Conservation (phyloP, 257 asterid species). For the Osmanthus fragrans region DNA sequence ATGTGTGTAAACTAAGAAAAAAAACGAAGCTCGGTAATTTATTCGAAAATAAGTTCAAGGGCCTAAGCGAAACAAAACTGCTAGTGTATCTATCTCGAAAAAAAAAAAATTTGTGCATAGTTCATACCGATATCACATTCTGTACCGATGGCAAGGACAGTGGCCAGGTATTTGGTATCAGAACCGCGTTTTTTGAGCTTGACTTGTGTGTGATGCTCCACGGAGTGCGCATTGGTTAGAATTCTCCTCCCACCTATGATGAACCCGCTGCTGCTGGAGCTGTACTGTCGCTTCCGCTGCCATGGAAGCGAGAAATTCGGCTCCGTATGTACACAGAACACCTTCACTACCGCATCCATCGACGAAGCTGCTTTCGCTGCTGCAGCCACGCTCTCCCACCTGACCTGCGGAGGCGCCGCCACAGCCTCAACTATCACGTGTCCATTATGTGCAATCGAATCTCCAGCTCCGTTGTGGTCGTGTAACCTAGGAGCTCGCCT, state of each 20-base stretch:
- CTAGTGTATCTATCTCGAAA: not conserved
- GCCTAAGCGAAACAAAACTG: not conserved
- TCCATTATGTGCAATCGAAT: not conserved
- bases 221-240: conserved; percentile 92
- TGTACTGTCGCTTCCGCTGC: conserved; percentile 93
- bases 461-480: conserved; percentile 7
- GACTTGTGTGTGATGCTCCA: conserved; percentile 91
- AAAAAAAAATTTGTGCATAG: not conserved
- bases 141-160: conserved; percentile 90
- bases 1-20: not conserved
- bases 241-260: conserved; percentile 83
- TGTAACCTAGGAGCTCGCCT: conserved; percentile 2
- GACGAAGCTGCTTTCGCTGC: conserved; percentile 66
- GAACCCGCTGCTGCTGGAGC: conserved; percentile 91
- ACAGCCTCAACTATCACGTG: conserved; percentile 13
- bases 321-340: conserved; percentile 83
- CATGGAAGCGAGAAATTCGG: conserved; percentile 94
- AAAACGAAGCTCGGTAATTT: not conserved
- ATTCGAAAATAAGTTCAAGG: not conserved
- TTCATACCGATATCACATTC: conserved; percentile 89
- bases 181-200: conserved; percentile 96
- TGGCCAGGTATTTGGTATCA: conserved; percentile 81
- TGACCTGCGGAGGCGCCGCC: conserved; percentile 10
- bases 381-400: conserved; percentile 22
- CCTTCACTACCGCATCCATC: conserved; percentile 95